phyloP scores from a whole-genome alignment of 441 rosid genomes.

The Brassica hybrid region DNA sequence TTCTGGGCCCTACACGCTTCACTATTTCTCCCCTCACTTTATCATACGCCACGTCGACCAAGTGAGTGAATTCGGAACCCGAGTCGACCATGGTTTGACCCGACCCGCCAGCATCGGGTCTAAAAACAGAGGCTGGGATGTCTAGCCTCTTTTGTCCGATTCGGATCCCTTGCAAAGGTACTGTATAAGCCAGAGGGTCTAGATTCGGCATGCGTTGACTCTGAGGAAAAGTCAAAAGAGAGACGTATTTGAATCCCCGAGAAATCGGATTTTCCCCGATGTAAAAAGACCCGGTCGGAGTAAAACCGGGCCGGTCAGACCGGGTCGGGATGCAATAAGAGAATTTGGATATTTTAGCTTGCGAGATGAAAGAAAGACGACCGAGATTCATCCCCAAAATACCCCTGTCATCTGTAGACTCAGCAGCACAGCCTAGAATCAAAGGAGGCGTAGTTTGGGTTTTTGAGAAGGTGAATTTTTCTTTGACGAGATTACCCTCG shows the following conservation, averaged over 20 bases:
- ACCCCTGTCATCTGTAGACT: conserved; percentile 64
- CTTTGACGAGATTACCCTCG: conserved; percentile 83
- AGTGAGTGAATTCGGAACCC: conserved; percentile 70
- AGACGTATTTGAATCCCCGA: conserved; percentile 50
- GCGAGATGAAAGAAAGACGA: conserved; percentile 76
- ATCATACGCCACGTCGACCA: conserved; percentile 62
- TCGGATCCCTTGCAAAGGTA: conserved; percentile 66
- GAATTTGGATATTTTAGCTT: conserved; percentile 72
- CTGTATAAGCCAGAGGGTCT: conserved; percentile 73
- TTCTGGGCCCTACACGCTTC: conserved; percentile 55
- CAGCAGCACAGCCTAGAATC: conserved; percentile 72
- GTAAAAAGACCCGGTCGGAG: conserved; percentile 58
- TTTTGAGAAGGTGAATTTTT: conserved; percentile 60
- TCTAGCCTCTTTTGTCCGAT: conserved; percentile 50
- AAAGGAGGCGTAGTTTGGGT: conserved; percentile 71
- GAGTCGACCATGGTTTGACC: conserved; percentile 86
- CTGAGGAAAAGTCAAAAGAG: conserved; percentile 51
- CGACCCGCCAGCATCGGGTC: conserved; percentile 70
- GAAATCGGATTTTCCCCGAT: conserved; percentile 70
- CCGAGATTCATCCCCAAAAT: conserved; percentile 92
- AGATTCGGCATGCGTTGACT: conserved; percentile 68
- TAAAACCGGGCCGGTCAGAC: conserved; percentile 43
- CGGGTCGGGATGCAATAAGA: conserved; percentile 74
- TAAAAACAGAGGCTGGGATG: conserved; percentile 52
- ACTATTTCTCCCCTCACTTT: conserved; percentile 66